Conservation (phyloP, 805 yeast species). For the Ogataea zsoltii region DNA sequence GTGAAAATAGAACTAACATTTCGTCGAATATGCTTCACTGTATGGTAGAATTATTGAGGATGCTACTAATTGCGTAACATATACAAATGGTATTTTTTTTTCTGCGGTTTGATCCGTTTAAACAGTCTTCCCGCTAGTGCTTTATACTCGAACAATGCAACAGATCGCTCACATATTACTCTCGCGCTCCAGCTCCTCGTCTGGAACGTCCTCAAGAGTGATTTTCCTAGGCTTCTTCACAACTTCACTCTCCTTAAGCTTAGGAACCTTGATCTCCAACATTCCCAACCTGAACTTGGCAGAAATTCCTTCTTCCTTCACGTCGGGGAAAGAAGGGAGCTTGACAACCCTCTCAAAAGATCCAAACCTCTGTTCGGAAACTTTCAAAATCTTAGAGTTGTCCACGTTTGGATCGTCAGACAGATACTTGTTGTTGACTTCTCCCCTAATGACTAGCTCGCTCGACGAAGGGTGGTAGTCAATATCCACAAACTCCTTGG, state of each 20-base stretch:
- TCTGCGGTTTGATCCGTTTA: too few relatives aligned
- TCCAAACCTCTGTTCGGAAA: slow-evolving; percentile 58
- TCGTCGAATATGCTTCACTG: too few relatives aligned
- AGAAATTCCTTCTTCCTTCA: slow-evolving; percentile 52
- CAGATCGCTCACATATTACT: slow-evolving; percentile 7
- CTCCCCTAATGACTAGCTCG: slow-evolving; percentile 55
- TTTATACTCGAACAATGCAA: too few relatives aligned
- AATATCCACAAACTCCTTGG: slow-evolving; percentile 50
- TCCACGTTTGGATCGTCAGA: slow-evolving; percentile 36
- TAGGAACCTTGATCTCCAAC: slow-evolving; percentile 53
- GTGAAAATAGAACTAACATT: too few relatives aligned
- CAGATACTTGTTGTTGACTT: slow-evolving; percentile 39
- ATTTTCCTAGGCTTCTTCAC: slow-evolving; percentile 26
- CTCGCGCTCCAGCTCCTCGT: slow-evolving; percentile 33
- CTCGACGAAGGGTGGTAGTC: slow-evolving; percentile 61
- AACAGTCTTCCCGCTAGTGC: too few relatives aligned
- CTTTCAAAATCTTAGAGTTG: slow-evolving; percentile 37
- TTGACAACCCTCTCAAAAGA: slow-evolving; percentile 57
- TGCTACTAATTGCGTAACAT: too few relatives aligned
- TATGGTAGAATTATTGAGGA: too few relatives aligned
- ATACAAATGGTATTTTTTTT: too few relatives aligned
- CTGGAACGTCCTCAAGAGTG: slow-evolving; percentile 31
- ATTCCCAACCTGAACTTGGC: slow-evolving; percentile 58
- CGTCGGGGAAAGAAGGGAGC: slow-evolving; percentile 53
- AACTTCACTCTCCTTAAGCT: slow-evolving; percentile 27